A percentile compares a stretch with the other conserved stretches of the same genome.
phyloP scores from a whole-genome alignment of 1,284 basidiomycete genomes.

The Moesziomyces antarcticus region DNA sequence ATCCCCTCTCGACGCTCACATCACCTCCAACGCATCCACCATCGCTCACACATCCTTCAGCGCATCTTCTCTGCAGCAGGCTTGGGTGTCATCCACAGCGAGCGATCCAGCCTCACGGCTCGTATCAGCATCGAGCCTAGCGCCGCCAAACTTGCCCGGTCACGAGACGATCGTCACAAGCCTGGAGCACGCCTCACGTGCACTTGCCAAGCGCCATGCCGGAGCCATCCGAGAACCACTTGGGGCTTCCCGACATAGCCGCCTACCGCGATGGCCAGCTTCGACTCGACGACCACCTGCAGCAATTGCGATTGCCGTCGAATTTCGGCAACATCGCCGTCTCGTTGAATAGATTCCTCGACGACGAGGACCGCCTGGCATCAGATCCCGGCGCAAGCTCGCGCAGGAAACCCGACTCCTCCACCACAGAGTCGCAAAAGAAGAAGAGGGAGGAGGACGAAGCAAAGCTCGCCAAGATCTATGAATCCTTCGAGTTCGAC shows the following conservation, averaged over 20 bases:
- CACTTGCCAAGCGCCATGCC: constrained; percentile 9
- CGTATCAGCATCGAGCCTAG: no score
- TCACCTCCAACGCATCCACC: no score
- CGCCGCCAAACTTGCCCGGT: no score
- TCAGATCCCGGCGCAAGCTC: constrained; percentile 3
- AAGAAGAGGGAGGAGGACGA: constrained; percentile 72
- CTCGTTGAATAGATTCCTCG: constrained; percentile 10
- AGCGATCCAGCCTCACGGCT: no score
- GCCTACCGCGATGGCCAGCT: constrained; percentile 2
- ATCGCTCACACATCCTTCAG: neutral
- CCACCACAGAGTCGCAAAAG: constrained; percentile 28
- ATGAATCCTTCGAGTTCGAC: constrained; percentile 64
- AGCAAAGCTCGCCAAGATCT: constrained; percentile 60
- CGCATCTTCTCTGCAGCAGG: neutral
- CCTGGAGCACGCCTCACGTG: neutral
- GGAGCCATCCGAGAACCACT: constrained; percentile 11
- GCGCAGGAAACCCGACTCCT: constrained; percentile 17
- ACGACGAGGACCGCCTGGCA: constrained; percentile 2
- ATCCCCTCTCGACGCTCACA: no score
- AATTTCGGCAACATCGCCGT: neutral
- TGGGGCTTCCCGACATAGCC: constrained; percentile 12
- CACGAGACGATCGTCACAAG: no score
- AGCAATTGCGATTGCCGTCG: constrained; percentile 4
- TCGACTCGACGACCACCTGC: constrained; percentile 4
- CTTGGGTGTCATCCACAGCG: neutral